A percentile compares a stretch with the other conserved stretches of the same genome.
These are phyloP conservation scores for Chalciporus piperatus DNA, from an alignment of 768 basidiomycete species.

Conservation along the genomic window DNA sequence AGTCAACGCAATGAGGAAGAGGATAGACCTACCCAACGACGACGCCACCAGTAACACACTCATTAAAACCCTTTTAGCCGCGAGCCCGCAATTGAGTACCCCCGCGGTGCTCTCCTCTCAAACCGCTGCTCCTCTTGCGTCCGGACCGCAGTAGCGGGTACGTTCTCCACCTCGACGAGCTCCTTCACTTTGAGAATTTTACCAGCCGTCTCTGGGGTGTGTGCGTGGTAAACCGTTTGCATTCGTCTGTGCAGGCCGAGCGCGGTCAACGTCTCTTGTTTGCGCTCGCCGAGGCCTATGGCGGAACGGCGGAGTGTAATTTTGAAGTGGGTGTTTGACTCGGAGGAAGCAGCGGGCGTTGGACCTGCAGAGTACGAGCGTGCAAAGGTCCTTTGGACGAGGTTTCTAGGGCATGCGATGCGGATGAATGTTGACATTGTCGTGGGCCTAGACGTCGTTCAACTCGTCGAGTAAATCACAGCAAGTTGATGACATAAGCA, in stretches of 20 bases:
- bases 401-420: slow-evolving; percentile 3
- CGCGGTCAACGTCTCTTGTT: slow-evolving; percentile 72
- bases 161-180: slow-evolving; percentile 84
- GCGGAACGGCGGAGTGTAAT: slow-evolving; percentile 87
- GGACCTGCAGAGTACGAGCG: slow-evolving; percentile 11
- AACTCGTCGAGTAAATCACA: too few relatives aligned
- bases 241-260: slow-evolving; percentile 81
- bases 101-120: slow-evolving; percentile 64
- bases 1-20: too few relatives aligned
- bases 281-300: slow-evolving; percentile 73
- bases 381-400: slow-evolving; percentile 4
- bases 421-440: slow-evolving; percentile 7
- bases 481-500: too few relatives aligned
- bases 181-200: slow-evolving; percentile 89
- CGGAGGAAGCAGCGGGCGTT: background rate
- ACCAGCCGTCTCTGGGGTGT: slow-evolving; percentile 73
- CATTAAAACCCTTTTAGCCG: slow-evolving; percentile 24
- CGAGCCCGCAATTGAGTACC: slow-evolving; percentile 55
- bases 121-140: slow-evolving; percentile 66
- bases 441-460: too few relatives aligned
- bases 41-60: background rate
- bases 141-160: slow-evolving; percentile 61
- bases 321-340: slow-evolving; percentile 72
- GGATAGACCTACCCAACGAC: background rate
- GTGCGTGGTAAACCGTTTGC: slow-evolving; percentile 81